A percentile compares a stretch with the other conserved stretches of the same genome.
These are phyloP conservation scores for Russula emetica DNA, from an alignment of 768 basidiomycete genomes.

Conservation along the genomic window DNA sequence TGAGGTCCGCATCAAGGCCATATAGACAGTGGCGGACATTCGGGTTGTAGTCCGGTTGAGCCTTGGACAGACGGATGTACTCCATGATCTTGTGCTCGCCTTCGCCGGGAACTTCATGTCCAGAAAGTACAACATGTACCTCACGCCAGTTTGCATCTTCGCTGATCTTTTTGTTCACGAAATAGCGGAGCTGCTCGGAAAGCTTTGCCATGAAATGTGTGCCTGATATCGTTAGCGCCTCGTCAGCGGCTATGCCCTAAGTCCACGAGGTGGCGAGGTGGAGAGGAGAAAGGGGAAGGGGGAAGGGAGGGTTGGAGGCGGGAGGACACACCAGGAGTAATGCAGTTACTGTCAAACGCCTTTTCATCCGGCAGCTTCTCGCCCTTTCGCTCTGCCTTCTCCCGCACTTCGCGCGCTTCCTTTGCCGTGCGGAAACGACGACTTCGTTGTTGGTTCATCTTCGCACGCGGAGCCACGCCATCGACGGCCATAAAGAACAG, in stretches of 20 bases:
- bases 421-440: conserved; percentile 91
- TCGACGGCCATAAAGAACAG: conserved; percentile 99
- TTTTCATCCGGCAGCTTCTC: conserved; percentile 91
- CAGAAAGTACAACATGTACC: conserved; percentile 89
- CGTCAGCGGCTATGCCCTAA: neutral
- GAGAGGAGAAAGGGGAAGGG: neutral
- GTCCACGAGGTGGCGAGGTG: neutral
- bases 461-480: conserved; percentile 93
- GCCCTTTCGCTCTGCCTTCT: conserved; percentile 83
- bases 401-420: conserved; percentile 81
- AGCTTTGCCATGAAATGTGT: conserved; percentile 93
- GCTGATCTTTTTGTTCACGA: conserved; percentile 95
- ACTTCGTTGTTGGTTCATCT: conserved; percentile 98
- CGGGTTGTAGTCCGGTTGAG: conserved; percentile 93
- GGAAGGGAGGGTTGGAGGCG: neutral
- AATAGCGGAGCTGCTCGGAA: conserved; percentile 91
- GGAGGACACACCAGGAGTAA: conserved; percentile 77
- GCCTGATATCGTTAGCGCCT: conserved; percentile 42
- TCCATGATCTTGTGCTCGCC: conserved; percentile 99
- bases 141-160: conserved; percentile 96
- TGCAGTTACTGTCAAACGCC: conserved; percentile 98
- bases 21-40: conserved; percentile 97
- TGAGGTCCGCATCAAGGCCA: conserved; percentile 95
- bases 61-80: conserved; percentile 90
- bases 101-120: conserved; percentile 97